Evolutionary conservation across 306 rosid genomes (phyloP), one percentile per base, ranked within the genome.

Genomic region (Erythrophleum fordii): DNA sequence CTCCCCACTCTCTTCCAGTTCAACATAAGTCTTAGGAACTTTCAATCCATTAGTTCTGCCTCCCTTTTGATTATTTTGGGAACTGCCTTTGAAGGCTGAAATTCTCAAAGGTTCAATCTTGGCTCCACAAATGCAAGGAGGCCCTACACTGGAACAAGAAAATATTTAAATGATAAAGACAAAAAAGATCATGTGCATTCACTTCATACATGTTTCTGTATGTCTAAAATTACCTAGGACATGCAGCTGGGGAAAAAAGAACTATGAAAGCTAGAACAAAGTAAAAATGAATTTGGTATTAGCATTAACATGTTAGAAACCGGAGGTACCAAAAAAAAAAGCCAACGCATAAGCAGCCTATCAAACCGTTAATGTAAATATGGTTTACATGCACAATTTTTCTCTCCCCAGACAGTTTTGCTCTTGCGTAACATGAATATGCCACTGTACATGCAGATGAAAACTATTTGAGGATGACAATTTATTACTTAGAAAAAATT

Each of bases 131-230:
- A 88, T 85, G 83, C 79, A 81, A 81, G 92, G 88, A 84, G 91
- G 80, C 83, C 97, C 97, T 87, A 91, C 85, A 78, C 98, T 95
- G 97, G 85, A 91, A 80, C 85, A 90, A 85, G 68, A 68, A 83
- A 83, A 81, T 75, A 76, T 86, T 79, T 55, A 74, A 44, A 69
- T 64, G 77, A 76, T 73, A 80, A 46, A 72, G 70, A 78, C 69
- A 60, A 45, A 76, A 34, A 5, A 51, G 72, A 58, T 28, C 66
- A 34, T 48, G 31, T 41, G 14, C 80, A 81, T 81, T 77, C 41
- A 85, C 20, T 48, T 46, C 51, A 53, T 39, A 23, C 34, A 64
- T 60, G 39, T 68, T 72, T 49, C 22, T 29, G 9, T 12, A 72
- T 20, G 65, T 22, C 64, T 31, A 72, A 72, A 69, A 26, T 66